phyloP scores from a whole-genome alignment of 2,329 filamentous ascomycete species.

The Hymenoscyphus fraxineus region DNA sequence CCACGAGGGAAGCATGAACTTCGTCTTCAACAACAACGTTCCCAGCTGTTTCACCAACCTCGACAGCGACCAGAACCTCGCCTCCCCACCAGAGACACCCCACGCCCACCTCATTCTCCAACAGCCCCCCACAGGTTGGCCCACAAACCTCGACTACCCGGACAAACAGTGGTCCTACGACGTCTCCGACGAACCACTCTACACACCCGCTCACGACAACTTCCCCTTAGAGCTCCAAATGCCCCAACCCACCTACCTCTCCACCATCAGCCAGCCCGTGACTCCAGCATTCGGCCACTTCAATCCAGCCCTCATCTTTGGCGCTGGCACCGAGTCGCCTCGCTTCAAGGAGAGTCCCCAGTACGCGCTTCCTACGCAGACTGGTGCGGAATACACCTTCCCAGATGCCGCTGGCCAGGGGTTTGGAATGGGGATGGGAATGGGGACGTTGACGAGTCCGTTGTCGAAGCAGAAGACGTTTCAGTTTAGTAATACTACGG shows the following conservation, averaged over 20 bases:
- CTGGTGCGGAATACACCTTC: conserved; percentile 29
- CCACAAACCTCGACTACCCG: conserved; percentile 15
- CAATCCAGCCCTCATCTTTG: conserved; percentile 26
- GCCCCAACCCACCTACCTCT: conserved; percentile 23
- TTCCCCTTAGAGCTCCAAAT: conserved; percentile 30
- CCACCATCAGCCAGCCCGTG: conserved; percentile 31
- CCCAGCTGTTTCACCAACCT: conserved; percentile 25
- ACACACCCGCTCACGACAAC: conserved; percentile 28
- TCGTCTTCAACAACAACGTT: conserved; percentile 25
- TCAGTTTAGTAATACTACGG: conserved; percentile 34
- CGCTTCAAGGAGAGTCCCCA: conserved; percentile 27
- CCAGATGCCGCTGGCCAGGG: conserved; percentile 16
- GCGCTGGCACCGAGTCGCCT: conserved; percentile 24
- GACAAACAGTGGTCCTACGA: conserved; percentile 29
- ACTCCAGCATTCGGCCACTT: conserved; percentile 33
- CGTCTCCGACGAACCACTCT: conserved; percentile 30
- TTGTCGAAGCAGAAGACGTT: conserved; percentile 33
- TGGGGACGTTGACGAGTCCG: conserved; percentile 22
- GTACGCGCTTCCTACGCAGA: conserved; percentile 26
- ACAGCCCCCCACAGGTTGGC: conserved; percentile 18
- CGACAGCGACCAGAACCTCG: conserved; percentile 27
- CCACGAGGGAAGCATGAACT: conserved; percentile 24
- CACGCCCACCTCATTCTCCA: conserved; percentile 23
- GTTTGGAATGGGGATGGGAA: conserved; percentile 12
- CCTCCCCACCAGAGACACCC: conserved; percentile 33